These are phyloP conservation scores for Colletotrichum godetiae DNA, from an alignment of 2,329 filamentous ascomycete genomes.

Conservation along the genomic window DNA sequence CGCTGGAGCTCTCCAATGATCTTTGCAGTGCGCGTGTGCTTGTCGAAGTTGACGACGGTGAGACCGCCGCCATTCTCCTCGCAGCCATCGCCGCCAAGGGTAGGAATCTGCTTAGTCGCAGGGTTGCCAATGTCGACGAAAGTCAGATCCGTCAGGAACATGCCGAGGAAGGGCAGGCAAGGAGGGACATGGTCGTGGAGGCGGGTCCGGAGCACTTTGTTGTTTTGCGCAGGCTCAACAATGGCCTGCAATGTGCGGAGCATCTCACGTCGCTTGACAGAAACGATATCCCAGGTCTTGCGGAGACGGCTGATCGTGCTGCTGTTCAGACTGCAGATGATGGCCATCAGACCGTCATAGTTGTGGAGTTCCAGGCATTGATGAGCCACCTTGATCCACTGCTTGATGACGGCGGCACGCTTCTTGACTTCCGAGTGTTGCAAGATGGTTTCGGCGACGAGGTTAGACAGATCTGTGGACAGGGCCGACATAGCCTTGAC, in stretches of 20 bases:
- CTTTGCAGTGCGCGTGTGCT: slow-evolving; percentile 92
- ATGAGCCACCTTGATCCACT: slow-evolving; percentile 95
- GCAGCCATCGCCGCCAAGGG: slow-evolving; percentile 54
- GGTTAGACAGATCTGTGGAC: slow-evolving; percentile 90
- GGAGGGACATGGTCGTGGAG: slow-evolving; percentile 89
- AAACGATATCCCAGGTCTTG: slow-evolving; percentile 92
- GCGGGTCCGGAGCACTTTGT: slow-evolving; percentile 84
- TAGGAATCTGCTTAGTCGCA: slow-evolving; percentile 79
- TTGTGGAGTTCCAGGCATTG: slow-evolving; percentile 92
- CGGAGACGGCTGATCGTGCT: slow-evolving; percentile 90
- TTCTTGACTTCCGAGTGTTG: slow-evolving; percentile 92
- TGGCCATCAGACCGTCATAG: slow-evolving; percentile 96
- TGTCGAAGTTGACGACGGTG: slow-evolving; percentile 96
- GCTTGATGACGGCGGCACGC: slow-evolving; percentile 89
- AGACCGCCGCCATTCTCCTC: slow-evolving; percentile 73
- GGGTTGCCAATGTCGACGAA: slow-evolving; percentile 97
- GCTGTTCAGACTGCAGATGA: slow-evolving; percentile 92
- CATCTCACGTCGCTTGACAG: slow-evolving; percentile 82
- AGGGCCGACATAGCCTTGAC: slow-evolving; percentile 94
- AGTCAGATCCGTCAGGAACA: slow-evolving; percentile 95
- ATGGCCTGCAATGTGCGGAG: slow-evolving; percentile 85
- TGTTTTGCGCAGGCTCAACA: slow-evolving; percentile 91
- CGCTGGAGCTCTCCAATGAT: slow-evolving; percentile 96
- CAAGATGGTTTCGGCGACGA: slow-evolving; percentile 93
- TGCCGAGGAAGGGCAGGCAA: slow-evolving; percentile 94